These are phyloP conservation scores for Irpex rosettiformis DNA, from an alignment of 1,284 basidiomycete genomes.

Conservation along the genomic window DNA sequence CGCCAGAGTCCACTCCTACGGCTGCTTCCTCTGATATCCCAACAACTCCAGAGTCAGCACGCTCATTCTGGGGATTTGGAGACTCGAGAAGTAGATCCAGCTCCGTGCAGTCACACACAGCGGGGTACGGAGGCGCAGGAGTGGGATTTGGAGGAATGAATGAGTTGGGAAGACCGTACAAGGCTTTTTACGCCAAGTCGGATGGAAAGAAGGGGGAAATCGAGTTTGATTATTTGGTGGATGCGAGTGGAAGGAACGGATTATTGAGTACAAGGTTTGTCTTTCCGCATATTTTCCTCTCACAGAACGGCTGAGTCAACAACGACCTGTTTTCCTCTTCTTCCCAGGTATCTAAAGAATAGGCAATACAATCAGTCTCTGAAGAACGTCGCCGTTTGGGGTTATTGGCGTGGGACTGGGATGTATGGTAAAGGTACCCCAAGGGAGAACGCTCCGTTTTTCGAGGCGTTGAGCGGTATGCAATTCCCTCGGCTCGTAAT, in stretches of 20 bases:
- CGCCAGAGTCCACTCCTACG: slow-evolving; percentile 11
- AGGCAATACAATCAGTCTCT: slow-evolving; percentile 64
- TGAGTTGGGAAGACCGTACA: slow-evolving; percentile 22
- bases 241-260: slow-evolving; percentile 68
- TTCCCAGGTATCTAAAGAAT: slow-evolving; percentile 55
- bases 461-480: slow-evolving; percentile 68
- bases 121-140: not conserved
- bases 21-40: slow-evolving; percentile 9
- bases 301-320: too few relatives aligned
- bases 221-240: slow-evolving; percentile 62
- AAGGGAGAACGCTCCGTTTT: slow-evolving; percentile 52
- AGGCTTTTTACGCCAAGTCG: slow-evolving; percentile 26
- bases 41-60: too few relatives aligned
- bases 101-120: not conserved
- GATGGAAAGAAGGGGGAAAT: slow-evolving; percentile 34
- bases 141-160: slow-evolving; percentile 7
- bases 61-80: not conserved
- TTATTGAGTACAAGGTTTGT: slow-evolving; percentile 50
- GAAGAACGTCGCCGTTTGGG: slow-evolving; percentile 76
- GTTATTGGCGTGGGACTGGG: slow-evolving; percentile 59
- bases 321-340: too few relatives aligned
- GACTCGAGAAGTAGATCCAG: not conserved
- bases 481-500: slow-evolving; percentile 5
- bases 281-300: not conserved
- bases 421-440: slow-evolving; percentile 54